phyloP scores from a whole-genome alignment of 2,329 filamentous ascomycete genomes.

The Stagonosporopsis vannaccii region DNA sequence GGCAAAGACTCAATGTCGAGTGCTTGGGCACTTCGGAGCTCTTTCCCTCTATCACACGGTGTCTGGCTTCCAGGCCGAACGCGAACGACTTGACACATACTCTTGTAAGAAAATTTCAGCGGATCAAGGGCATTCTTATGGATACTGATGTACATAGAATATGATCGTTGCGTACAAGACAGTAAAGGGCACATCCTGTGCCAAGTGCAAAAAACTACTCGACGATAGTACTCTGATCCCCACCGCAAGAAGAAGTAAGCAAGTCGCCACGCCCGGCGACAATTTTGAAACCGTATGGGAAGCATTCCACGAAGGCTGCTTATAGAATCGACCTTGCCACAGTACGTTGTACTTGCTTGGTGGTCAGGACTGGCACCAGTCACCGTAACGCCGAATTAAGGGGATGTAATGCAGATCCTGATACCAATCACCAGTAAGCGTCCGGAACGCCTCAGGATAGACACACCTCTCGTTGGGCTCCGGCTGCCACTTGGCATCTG shows the following conservation, averaged over 20 bases:
- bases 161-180: conserved; percentile 52
- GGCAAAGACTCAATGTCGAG: conserved; percentile 37
- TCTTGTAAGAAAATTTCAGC: conserved; percentile 36
- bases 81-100: conserved; percentile 42
- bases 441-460: conserved; percentile 38
- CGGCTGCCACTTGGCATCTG: conserved; percentile 41
- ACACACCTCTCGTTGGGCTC: conserved; percentile 28
- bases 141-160: conserved; percentile 37
- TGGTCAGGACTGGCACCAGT: neutral
- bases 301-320: conserved; percentile 47
- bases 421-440: conserved; percentile 38
- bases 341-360: neutral
- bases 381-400: neutral
- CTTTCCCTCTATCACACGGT: conserved; percentile 42
- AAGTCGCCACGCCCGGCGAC: conserved; percentile 26
- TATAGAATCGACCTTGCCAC: conserved; percentile 15
- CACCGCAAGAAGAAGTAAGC: conserved; percentile 43
- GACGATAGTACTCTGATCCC: conserved; percentile 37
- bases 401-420: conserved; percentile 29
- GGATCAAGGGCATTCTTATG: neutral
- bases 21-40: conserved; percentile 41
- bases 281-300: conserved; percentile 39
- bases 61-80: conserved; percentile 42
- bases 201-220: conserved; percentile 42
- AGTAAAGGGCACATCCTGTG: conserved; percentile 39